These are phyloP conservation scores for Colletotrichum camelliae DNA, from an alignment of 2,329 filamentous ascomycete genomes.

Conservation along the genomic window DNA sequence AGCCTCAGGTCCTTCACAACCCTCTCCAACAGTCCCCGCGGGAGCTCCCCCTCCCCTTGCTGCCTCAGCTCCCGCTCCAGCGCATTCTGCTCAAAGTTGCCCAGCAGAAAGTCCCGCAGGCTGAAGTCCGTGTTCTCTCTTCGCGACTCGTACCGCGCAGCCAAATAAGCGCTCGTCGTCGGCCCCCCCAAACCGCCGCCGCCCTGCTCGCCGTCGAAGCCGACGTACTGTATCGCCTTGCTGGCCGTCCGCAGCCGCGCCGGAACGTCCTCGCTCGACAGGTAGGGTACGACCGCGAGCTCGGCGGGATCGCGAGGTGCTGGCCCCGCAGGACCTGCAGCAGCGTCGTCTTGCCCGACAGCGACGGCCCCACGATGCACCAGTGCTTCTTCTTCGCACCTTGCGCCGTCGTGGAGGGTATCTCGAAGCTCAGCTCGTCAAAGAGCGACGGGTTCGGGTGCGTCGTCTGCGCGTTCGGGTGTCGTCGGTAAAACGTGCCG, in stretches of 20 bases:
- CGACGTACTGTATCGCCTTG: conserved; percentile 84
- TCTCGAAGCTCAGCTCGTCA: conserved; percentile 69
- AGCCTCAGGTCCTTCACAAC: conserved; percentile 76
- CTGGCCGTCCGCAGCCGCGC: conserved; percentile 61
- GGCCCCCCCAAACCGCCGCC: conserved; percentile 55
- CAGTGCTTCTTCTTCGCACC: conserved; percentile 66
- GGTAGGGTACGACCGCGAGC: conserved; percentile 80
- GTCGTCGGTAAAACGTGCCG: conserved; percentile 82
- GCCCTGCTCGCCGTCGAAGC: conserved; percentile 78
- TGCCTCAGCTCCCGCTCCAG: conserved; percentile 50
- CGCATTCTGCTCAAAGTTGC: conserved; percentile 84
- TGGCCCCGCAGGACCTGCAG: conserved; percentile 79
- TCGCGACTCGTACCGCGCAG: conserved; percentile 87
- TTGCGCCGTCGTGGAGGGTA: conserved; percentile 60
- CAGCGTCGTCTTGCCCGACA: conserved; percentile 81
- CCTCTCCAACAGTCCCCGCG: conserved; percentile 57
- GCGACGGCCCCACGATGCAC: conserved; percentile 83
- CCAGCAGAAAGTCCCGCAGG: conserved; percentile 78
- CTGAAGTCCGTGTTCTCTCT: conserved; percentile 89
- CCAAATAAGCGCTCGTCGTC: conserved; percentile 79
- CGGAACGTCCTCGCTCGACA: conserved; percentile 68
- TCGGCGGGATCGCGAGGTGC: conserved; percentile 77
- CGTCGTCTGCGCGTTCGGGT: conserved; percentile 58
- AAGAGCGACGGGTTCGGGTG: conserved; percentile 77
- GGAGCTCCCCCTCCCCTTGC: conserved; percentile 52